Evolutionary conservation across 2,329 filamentous ascomycete genomes (phyloP), one percentile per base, ranked within the genome.

Genomic region (Aspergillus tamarii): DNA sequence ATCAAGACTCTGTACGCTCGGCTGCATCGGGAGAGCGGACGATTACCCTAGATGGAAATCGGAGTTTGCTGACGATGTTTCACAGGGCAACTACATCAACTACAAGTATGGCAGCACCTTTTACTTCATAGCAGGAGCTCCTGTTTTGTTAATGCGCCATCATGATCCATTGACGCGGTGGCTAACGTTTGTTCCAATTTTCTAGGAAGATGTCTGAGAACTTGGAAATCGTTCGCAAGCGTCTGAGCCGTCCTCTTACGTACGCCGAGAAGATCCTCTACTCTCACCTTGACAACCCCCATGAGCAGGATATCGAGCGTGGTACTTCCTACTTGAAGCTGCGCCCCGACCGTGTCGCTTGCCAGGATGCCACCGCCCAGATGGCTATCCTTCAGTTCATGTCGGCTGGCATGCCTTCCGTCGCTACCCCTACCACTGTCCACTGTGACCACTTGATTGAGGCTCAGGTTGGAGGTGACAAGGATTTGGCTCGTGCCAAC

Each of bases 341-440:
- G 72, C 92, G 95, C 71, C 95, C 95, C 63, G 95, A 99, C 80
- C 92, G 95, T 82, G 95, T 99, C 76, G 95, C 95, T 81, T 98
- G 95, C 87, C 95, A 99, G 86, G 95, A 99, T 88, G 95, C 95
- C 78, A 98, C 95, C 65, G 95, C 95, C 69, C 95, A 99, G 87
- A 99, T 99, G 95, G 95, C 95, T 69, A 97, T 99, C 72, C 87
- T 99, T 64, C 95, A 99, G 85, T 99, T 99, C 88, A 99, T 99
- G 94, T 97, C 93, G 61, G 94, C 95, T 66, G 94, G 94, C 80
- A 94, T 99, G 92, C 92, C 93, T 70, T 90, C 91, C 28, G 95
- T 98, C 66, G 94, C 94, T 68, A 98, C 96, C 75, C 95, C 95
- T 58, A 89, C 91, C 74, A 98, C 94, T 57, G 94, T 99, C 68